Base-by-base conservation (phyloP, 345 rosid genomes). In the Boechera stricta region DNA sequence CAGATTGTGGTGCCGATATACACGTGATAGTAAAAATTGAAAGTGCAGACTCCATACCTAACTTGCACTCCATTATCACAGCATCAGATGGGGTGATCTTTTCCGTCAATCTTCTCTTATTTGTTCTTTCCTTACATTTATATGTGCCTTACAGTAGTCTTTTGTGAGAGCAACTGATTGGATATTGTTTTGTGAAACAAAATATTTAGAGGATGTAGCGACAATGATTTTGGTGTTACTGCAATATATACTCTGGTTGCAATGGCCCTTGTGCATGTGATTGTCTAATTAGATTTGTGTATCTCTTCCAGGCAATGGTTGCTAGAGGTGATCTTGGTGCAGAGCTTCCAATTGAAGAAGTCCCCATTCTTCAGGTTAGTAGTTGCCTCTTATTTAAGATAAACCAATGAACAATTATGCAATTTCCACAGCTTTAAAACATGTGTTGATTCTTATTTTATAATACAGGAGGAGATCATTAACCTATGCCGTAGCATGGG, bases 311-410 rank as follows among this genome's bases (percentile, higher is more conserved):
- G 99, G 99, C 99, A 56, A 95, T 95, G 99, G 99, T 95, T 76
- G 99, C 99, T 69, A 88, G 99, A 88, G 99, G 99, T 82, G 99
- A 95, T 86, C 99, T 95, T 82, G 99, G 99, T 72, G 98, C 99
- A 60, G 98, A 95, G 88, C 98, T 95, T 79, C 99, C 99, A 31
- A 91, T 92, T 48, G 99, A 95, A 87, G 99, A 92, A 84, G 99
- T 92, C 62, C 98, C 99, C 62, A 93, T 95, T 82, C 83, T 95
- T 77, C 99, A 95, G 96, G 98, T 92, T 58, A 70, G 77, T 48
- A 32, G 48, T 52, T 78, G 69, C 76, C 64, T 77, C 74, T 45
- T 32, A 61, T 47, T 64, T 64, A 28, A 48, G 74, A 67, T 47
- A 33, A 55, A 45, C 69, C 21, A 41, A 18, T 59, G 13, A 54